phyloP scores from a whole-genome alignment of 2,329 filamentous ascomycete genomes.

The Helotiales sp. region DNA sequence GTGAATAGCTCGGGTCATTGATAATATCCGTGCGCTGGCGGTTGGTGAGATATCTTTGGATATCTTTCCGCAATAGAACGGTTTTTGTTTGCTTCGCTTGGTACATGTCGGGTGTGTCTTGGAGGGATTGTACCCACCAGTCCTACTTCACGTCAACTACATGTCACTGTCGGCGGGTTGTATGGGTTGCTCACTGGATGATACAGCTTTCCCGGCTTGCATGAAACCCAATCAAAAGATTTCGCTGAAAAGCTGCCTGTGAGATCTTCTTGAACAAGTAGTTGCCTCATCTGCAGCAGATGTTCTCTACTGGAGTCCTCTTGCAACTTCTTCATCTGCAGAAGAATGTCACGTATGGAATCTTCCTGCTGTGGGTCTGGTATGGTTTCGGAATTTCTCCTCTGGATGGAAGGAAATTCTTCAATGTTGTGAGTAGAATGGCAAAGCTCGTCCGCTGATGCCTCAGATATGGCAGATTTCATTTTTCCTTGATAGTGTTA shows the following conservation, averaged over 20 bases:
- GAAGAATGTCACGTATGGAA: slow-evolving; percentile 23
- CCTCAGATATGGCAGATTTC: slow-evolving; percentile 20
- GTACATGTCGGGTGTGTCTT: slow-evolving; percentile 22
- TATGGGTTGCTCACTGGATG: slow-evolving; percentile 11
- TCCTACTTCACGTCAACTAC: slow-evolving; percentile 5
- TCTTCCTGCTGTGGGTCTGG: slow-evolving; percentile 9
- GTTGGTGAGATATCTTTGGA: slow-evolving; percentile 14
- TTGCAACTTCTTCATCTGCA: slow-evolving; percentile 26
- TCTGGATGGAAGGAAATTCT: slow-evolving; percentile 1
- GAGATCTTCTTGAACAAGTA: slow-evolving; percentile 20
- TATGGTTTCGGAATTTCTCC: slow-evolving; percentile 4
- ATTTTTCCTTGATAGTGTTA: slow-evolving; percentile 18
- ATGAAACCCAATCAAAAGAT: slow-evolving; percentile 27
- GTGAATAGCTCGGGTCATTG: slow-evolving; percentile 6
- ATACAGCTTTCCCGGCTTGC: slow-evolving; percentile 21
- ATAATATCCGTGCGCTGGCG: slow-evolving; percentile 8
- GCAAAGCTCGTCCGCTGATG: slow-evolving; percentile 13
- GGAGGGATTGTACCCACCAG: slow-evolving; percentile 26
- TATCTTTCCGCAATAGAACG: slow-evolving; percentile 18
- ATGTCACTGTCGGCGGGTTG: too few species aligned
- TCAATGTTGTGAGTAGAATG: slow-evolving; percentile 20
- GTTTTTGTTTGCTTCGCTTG: slow-evolving; percentile 23
- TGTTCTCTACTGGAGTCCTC: slow-evolving; percentile 23
- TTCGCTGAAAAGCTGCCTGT: slow-evolving; percentile 11
- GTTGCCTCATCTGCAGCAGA: slow-evolving; percentile 22